A percentile compares a stretch with the other conserved stretches of the same genome.
Conservation (phyloP, 108 stramenopile species). For the Skeletonema marinoi region DNA sequence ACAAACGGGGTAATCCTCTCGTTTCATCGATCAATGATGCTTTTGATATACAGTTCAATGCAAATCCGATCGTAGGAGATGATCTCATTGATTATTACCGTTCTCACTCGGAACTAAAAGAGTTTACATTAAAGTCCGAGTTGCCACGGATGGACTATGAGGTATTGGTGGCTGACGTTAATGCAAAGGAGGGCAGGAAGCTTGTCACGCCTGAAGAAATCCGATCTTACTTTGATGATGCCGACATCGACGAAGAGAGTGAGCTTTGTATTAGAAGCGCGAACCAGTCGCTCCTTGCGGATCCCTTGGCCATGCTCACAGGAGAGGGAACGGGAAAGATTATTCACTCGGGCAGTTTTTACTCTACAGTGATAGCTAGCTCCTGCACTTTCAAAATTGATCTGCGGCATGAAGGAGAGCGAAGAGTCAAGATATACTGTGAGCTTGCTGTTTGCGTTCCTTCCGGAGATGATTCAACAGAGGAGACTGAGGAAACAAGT, state of each 20-base stretch:
- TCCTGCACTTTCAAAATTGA: constrained; percentile 47
- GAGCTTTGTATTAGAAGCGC: constrained; percentile 59
- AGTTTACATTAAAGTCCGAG: constrained; percentile 82
- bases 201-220: constrained; percentile 48
- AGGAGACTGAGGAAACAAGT: constrained; percentile 21
- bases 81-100: constrained; percentile 76
- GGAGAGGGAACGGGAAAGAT: constrained; percentile 64
- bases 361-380: constrained; percentile 46
- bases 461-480: constrained; percentile 40
- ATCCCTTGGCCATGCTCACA: constrained; percentile 72
- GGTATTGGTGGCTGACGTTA: constrained; percentile 51
- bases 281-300: constrained; percentile 84
- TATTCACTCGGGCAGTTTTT: constrained; percentile 54
- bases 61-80: constrained; percentile 64
- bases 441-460: constrained; percentile 55
- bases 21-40: constrained; percentile 60
- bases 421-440: constrained; percentile 40
- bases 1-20: constrained; percentile 25
- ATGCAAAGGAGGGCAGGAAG: constrained; percentile 28
- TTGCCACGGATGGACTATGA: constrained; percentile 83
- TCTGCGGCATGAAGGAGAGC: constrained; percentile 45
- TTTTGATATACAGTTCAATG: constrained; percentile 77
- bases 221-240: constrained; percentile 36
- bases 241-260: constrained; percentile 35
- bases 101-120: constrained; percentile 61